Base-by-base conservation (phyloP, 202 grass and related monocot genomes). In the Carex sylvatica region DNA sequence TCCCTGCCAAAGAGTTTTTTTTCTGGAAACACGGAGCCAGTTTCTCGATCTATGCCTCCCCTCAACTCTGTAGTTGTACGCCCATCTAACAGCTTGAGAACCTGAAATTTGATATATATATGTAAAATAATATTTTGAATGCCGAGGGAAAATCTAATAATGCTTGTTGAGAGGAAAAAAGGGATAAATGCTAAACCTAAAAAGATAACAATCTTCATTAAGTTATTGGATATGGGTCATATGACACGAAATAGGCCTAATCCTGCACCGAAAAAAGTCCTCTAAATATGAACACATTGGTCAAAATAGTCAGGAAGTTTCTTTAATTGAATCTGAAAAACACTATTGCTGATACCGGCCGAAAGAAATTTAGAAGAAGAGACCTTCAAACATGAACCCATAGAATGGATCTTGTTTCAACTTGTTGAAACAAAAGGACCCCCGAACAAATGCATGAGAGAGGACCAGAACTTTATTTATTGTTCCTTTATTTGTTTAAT, bases 1-100 rank as follows among this genome's bases (percentile, higher is more conserved):
- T 68, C 44, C 18, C 79, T 10, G 68, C 79, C 79, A 54, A 82
- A 9, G 11, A 82, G 18, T 44, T 68, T 28, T 19, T 52, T 65
- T 3, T 35, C 42, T 47, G 13, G 0, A 6, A 62, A 40, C 16
- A 81, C 11, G 9, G 44, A 33, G 14, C 61, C 13, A n/a, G 60
- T 82, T 31, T 65, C 79, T 26, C 42, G 38, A 9, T 9, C 7
- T 24, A 5, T 31, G 55, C 35, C 2, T 33, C 26, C 51, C 7
- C 51, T 76, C 7, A 56, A 15, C 16, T 33, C 24, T n/a, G 72
- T 76, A 16, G 5, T 28, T 33, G 0, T 11, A 56, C 14, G 51
- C 72, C 14, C 24, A 76, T 56, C 26, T n/a, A 56, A 55, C 15
- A 7, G 0, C 0, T 1, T 55, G 18, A 76, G 24, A 11, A 76